Conservation (phyloP, 495 filamentous ascomycete genomes). For the Penicillium parvum region DNA sequence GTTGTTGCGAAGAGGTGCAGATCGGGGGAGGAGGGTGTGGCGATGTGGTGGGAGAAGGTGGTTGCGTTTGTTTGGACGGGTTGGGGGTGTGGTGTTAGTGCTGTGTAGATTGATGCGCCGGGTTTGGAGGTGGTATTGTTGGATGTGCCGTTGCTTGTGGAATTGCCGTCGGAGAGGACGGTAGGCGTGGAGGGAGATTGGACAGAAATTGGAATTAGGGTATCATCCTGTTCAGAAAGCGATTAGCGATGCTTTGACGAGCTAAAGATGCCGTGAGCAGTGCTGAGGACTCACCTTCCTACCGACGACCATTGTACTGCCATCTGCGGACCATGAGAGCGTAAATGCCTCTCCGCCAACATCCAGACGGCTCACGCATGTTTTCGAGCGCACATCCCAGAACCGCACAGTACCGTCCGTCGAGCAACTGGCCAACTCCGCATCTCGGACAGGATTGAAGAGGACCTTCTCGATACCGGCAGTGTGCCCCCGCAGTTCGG, state of each 20-base stretch:
- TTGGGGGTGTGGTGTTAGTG: slow-evolving; percentile 63
- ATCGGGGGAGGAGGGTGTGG: slow-evolving; percentile 33
- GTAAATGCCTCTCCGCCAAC: slow-evolving; percentile 79
- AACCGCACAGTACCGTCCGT: slow-evolving; percentile 81
- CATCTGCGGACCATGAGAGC: slow-evolving; percentile 85
- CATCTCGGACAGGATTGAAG: slow-evolving; percentile 85
- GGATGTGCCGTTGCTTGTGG: slow-evolving; percentile 5
- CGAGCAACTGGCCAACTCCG: slow-evolving; percentile 81
- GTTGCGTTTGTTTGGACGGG: slow-evolving; percentile 74
- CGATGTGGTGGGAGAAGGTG: slow-evolving; percentile 66
- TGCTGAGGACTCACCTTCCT: slow-evolving; percentile 58
- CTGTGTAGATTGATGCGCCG: slow-evolving; percentile 33
- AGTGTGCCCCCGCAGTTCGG: slow-evolving; percentile 77
- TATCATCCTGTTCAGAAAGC: slow-evolving; percentile 55
- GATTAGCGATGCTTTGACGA: background rate
- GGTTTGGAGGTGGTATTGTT: slow-evolving; percentile 10
- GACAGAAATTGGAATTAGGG: slow-evolving; percentile 59
- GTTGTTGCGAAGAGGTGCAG: slow-evolving; percentile 70
- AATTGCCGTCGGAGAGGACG: slow-evolving; percentile 15
- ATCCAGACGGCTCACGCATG: slow-evolving; percentile 71
- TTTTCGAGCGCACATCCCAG: slow-evolving; percentile 88
- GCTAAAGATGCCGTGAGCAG: background rate
- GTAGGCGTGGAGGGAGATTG: slow-evolving; percentile 40
- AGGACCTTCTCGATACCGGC: slow-evolving; percentile 78
- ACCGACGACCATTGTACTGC: slow-evolving; percentile 74